phyloP scores from a whole-genome alignment of 306 rosid species.

The Cyamopsis tetragonoloba region DNA sequence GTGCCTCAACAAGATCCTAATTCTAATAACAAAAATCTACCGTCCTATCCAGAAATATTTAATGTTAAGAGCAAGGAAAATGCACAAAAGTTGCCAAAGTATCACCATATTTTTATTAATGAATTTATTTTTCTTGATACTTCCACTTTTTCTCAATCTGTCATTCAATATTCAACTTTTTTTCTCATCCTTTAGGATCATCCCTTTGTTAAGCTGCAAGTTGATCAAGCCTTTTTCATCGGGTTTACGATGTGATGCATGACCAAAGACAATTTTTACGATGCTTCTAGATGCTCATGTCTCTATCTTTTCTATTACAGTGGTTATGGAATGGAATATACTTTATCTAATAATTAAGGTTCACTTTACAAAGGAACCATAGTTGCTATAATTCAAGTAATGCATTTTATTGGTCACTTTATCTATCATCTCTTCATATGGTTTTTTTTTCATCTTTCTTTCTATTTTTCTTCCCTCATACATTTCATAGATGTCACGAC shows the following conservation, averaged over 20 bases:
- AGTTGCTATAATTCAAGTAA: neutral
- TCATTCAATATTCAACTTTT: neutral
- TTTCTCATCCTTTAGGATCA: neutral
- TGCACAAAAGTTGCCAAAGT: slow-evolving; percentile 7
- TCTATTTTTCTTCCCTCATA: neutral
- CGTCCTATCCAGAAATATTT: neutral
- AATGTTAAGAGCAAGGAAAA: neutral
- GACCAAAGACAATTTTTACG: neutral
- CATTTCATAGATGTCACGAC: neutral
- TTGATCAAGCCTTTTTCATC: neutral
- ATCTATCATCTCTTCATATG: neutral
- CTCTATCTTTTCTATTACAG: neutral
- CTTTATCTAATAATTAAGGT: neutral
- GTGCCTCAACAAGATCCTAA: no score
- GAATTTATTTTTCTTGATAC: neutral
- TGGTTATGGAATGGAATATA: neutral
- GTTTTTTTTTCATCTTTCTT: neutral
- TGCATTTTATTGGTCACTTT: neutral
- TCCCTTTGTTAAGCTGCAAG: neutral
- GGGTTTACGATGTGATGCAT: neutral
- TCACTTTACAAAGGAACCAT: neutral
- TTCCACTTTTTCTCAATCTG: neutral
- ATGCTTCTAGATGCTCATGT: neutral
- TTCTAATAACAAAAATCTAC: slow-evolving; percentile 13
- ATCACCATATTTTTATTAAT: neutral